A percentile compares a stretch with the other conserved stretches of the same genome.
phyloP scores from a whole-genome alignment of 148 eudicot species.

The Simmondsia chinensis region DNA sequence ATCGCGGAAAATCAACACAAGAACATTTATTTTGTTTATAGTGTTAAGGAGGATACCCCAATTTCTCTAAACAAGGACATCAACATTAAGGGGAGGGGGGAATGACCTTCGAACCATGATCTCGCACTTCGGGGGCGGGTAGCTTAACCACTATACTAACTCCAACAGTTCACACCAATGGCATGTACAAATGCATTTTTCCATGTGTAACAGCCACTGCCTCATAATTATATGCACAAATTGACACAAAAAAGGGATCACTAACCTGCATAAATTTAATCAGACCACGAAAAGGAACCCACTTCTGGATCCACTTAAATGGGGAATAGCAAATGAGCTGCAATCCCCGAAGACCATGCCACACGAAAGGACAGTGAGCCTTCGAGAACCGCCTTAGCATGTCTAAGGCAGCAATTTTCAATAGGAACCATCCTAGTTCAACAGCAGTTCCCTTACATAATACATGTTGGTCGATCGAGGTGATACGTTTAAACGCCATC shows the following conservation, averaged over 20 bases:
- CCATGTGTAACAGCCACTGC: background rate
- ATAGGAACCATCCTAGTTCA: conserved; percentile 34
- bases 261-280: conserved; percentile 45
- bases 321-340: conserved; percentile 46
- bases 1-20: too few relatives aligned
- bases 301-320: conserved; percentile 48
- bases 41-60: too few relatives aligned
- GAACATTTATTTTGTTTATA: too few relatives aligned
- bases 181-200: background rate
- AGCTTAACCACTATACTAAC: too few relatives aligned
- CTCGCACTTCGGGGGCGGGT: too few relatives aligned
- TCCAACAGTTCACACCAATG: too few relatives aligned
- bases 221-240: background rate
- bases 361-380: conserved; percentile 39
- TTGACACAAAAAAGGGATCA: background rate
- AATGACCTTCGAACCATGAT: too few relatives aligned
- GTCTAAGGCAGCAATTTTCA: conserved; percentile 42
- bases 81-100: too few relatives aligned
- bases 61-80: too few relatives aligned
- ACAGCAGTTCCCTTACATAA: conserved; percentile 23
- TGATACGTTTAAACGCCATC: conserved; percentile 27
- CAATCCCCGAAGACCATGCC: conserved; percentile 53
- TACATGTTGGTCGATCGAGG: conserved; percentile 23
- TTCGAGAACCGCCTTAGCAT: conserved; percentile 40
- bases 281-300: conserved; percentile 33